Conservation (phyloP, 768 basidiomycete species). For the Boletus subcaerulescens region DNA sequence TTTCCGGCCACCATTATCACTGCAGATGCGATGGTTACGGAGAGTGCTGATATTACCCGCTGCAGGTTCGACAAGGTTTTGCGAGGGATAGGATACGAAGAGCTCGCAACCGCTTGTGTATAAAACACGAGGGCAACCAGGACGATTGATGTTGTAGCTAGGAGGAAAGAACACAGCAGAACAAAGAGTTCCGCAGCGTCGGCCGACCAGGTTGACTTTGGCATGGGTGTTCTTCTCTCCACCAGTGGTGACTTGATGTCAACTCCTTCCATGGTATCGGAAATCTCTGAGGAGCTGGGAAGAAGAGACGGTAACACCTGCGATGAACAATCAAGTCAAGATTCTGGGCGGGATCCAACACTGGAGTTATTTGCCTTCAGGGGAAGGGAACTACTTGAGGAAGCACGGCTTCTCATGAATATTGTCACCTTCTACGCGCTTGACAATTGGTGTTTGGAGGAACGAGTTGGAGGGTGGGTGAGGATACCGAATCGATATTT, state of each 20-base stretch:
- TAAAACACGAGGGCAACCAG: conserved; percentile 5
- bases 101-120: neutral
- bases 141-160: conserved; percentile 1
- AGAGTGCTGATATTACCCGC: conserved; percentile 9
- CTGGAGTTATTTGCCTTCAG: neutral
- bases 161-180: conserved; percentile 3
- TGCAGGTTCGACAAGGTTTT: conserved; percentile 3
- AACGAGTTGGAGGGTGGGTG: neutral
- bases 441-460: neutral
- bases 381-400: neutral
- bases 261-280: neutral
- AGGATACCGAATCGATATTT: too few species aligned
- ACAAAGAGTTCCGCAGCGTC: conserved; percentile 9
- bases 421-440: neutral
- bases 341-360: neutral
- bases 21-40: conserved; percentile 10
- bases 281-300: neutral
- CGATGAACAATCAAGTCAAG: neutral
- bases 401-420: neutral
- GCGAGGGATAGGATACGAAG: neutral
- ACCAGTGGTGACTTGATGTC: neutral
- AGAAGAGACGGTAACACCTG: neutral
- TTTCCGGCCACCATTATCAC: conserved; percentile 14
- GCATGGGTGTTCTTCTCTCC: neutral
- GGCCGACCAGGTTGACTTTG: neutral